Evolutionary conservation across 805 yeast genomes (phyloP), one percentile per base, ranked within the genome.

Genomic region (Saccharomyces jurei): DNA sequence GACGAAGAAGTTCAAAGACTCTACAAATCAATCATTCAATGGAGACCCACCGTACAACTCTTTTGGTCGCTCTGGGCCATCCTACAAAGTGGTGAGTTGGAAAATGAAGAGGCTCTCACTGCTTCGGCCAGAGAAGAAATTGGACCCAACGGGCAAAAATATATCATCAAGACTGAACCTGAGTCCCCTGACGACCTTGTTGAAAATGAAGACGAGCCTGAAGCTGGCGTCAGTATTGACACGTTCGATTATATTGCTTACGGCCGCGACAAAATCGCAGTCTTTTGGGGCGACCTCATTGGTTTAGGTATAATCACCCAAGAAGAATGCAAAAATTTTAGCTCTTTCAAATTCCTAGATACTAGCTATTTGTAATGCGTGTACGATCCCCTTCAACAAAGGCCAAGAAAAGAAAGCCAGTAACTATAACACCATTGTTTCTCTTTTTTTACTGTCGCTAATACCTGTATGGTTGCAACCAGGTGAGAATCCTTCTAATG

Each of bases 1-100:
- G 80, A 78, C 41, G 69, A 67, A 3, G 76, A 74, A 44, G 75
- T 84, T 11, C 78, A 76, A 50, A 68, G 73, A 50, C 68, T 89
- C 46, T 81, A 81, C 63, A 82, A 85, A 61, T 89, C 88, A 58
- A 78, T 84, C 30, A 72, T 81, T 1, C 75, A 77, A 53, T 92
- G 97, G 96, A 78, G 97, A 63, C 82, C 95, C 1, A 75, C 89
- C 0, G 92, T 82, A 25, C 86, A 86, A 50, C 75, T 87, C 9
- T 81, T 79, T 65, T 92, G 99, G 99, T 78, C 86, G 4, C 66
- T 91, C 28, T 92, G 99, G 99, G 98, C 96, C 0, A 77, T 94
- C 47, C 79, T 94, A 32, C 96, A 89, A 68, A 82, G 86, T 60
- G 89, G 81, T 17, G 67, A 70, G 55, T 54, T 72, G 46, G 49